These are phyloP conservation scores for Lactifluus volemus DNA, from an alignment of 768 basidiomycete species.

Conservation along the genomic window DNA sequence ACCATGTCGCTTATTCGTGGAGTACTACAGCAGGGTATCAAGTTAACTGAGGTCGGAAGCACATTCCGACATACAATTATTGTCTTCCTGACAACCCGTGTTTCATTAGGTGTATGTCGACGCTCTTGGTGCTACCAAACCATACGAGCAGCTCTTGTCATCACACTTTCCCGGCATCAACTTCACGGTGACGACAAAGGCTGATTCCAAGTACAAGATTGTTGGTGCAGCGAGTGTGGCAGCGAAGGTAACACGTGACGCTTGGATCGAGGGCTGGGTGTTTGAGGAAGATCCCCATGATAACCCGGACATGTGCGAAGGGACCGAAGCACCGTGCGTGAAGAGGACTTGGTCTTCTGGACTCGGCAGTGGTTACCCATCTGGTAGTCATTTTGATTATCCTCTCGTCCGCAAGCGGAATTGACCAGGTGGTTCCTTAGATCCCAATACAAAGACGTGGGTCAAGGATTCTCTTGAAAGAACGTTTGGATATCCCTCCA, in stretches of 20 bases:
- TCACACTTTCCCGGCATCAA: conserved; percentile 63
- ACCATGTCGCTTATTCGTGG: conserved; percentile 84
- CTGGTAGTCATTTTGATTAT: conserved; percentile 34
- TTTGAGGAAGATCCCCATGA: conserved; percentile 44
- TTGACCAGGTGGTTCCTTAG: conserved; percentile 30
- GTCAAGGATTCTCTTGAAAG: conserved; percentile 66
- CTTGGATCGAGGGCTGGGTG: conserved; percentile 79
- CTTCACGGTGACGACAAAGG: conserved; percentile 88
- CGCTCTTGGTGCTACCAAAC: conserved; percentile 79
- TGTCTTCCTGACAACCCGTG: neutral
- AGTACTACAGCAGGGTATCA: conserved; percentile 71
- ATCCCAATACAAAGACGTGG: conserved; percentile 91
- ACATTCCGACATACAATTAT: neutral
- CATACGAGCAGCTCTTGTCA: conserved; percentile 80
- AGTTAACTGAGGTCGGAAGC: conserved; percentile 59
- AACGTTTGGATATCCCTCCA: conserved; percentile 85
- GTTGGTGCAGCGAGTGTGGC: conserved; percentile 97
- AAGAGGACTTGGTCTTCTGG: conserved; percentile 27
- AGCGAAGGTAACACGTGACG: conserved; percentile 93
- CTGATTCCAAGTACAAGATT: conserved; percentile 93
- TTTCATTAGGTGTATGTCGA: conserved; percentile 83
- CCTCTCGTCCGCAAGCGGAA: neutral
- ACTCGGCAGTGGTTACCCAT: conserved; percentile 87
- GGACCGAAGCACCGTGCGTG: neutral
- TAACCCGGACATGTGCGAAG: neutral